phyloP scores from a whole-genome alignment of 345 rosid genomes.

The Rubroshorea leprosula region DNA sequence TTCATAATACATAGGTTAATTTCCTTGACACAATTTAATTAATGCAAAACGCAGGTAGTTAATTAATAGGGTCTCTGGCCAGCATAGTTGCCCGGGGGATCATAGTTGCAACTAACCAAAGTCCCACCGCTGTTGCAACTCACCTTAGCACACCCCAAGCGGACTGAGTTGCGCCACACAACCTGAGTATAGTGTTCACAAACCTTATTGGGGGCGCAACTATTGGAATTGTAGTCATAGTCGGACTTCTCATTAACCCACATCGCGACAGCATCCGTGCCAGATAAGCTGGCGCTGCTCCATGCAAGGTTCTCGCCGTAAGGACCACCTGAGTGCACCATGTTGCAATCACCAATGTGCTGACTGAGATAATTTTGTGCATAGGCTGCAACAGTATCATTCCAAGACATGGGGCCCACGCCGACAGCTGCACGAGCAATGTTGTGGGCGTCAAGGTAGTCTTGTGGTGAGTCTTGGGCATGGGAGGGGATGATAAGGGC shows the following conservation, averaged over 20 bases:
- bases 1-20: not conserved
- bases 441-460: slow-evolving; percentile 43
- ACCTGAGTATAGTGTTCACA: slow-evolving; percentile 8
- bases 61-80: slow-evolving; percentile 8
- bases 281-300: not conserved
- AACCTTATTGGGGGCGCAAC: not conserved
- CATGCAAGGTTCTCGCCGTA: slow-evolving; percentile 17
- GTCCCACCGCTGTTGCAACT: slow-evolving; percentile 4
- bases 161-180: slow-evolving; percentile 14
- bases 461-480: slow-evolving; percentile 31
- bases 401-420: slow-evolving; percentile 41
- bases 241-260: slow-evolving; percentile 8
- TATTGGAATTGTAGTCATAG: slow-evolving; percentile 1
- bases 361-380: too few species aligned
- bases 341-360: not conserved
- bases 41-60: not conserved
- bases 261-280: not conserved
- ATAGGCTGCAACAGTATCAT: slow-evolving; percentile 5
- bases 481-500: not conserved
- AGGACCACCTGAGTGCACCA: slow-evolving; percentile 12
- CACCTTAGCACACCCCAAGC: slow-evolving; percentile 7
- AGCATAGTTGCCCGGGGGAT: slow-evolving; percentile 11
- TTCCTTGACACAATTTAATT: not conserved
- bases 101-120: slow-evolving; percentile 12
- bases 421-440: slow-evolving; percentile 32